phyloP scores from a whole-genome alignment of 1,139 yeast species.

The Yamadazyma taylorii region DNA sequence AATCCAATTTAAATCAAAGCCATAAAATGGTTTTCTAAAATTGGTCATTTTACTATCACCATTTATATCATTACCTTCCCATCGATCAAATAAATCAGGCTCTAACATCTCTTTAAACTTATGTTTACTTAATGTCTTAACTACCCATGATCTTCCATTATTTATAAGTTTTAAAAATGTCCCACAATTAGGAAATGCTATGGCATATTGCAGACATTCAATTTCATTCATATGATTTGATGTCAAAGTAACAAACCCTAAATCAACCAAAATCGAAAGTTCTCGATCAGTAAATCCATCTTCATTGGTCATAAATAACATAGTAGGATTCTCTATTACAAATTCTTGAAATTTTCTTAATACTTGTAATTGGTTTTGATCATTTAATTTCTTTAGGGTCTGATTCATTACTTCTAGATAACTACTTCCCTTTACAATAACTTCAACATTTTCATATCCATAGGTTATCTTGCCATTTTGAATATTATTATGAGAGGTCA shows the following conservation, averaged over 20 bases:
- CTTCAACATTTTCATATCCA: conserved; percentile 47
- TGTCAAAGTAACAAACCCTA: conserved; percentile 57
- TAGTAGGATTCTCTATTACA: conserved; percentile 28
- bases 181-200: conserved; percentile 66
- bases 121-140: conserved; percentile 39
- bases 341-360: conserved; percentile 26
- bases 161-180: conserved; percentile 49
- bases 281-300: conserved; percentile 28
- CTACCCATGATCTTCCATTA: conserved; percentile 52
- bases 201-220: conserved; percentile 41
- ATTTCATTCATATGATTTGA: conserved; percentile 51
- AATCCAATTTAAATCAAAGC: conserved; percentile 61
- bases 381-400: conserved; percentile 1
- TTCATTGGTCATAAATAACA: conserved; percentile 27
- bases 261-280: conserved; percentile 37
- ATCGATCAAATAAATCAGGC: conserved; percentile 44
- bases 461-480: conserved; percentile 41
- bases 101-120: conserved; percentile 58
- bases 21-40: conserved; percentile 58
- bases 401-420: conserved; percentile 23
- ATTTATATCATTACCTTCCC: conserved; percentile 41
- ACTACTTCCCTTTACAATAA: conserved; percentile 28
- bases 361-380: conserved; percentile 1
- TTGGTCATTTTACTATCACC: conserved; percentile 39
- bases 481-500: conserved; percentile 31